Evolutionary conservation across 2,329 filamentous ascomycete genomes (phyloP), one percentile per base, ranked within the genome.

Genomic region (Metarhizium humberi): DNA sequence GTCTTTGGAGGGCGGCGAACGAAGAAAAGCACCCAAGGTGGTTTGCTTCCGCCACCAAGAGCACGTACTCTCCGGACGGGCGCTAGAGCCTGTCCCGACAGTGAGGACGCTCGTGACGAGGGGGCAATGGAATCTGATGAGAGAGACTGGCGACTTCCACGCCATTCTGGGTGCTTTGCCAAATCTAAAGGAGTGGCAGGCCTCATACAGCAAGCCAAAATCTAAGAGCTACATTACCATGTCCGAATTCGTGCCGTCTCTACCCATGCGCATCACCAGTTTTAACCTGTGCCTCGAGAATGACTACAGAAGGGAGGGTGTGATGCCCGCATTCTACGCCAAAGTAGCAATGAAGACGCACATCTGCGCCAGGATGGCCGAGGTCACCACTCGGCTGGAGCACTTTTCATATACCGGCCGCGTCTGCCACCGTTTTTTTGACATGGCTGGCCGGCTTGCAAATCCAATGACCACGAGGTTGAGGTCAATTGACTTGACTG

Each of bases 111-210:
- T 90, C 20, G 80, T 90, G 47, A 86, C 86, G 68, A 84, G 86
- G 62, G 87, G 87, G 6, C 85, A 89, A 61, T 91, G 87, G 87
- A 90, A 90, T 64, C 75, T 90, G 32, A 86, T 89, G 67, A 77
- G 87, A 50, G 74, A 78, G 16, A 72, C 80, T 47, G 71, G 74
- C 18, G 85, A 90, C 66, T 90, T 87, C 69, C 70, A 76, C 55
- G 76, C 75, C 52, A 77, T 91, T 51, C 75, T 82, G 20, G 68
- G 71, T 13, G 85, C 86, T 5, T 67, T 90, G 47, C 87, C 87
- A 1, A 84, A 81, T 58, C 70, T 90, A n/a, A 70, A 72, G 52
- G 79, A 82, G 61, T 84, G 80, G 80, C 79, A 82, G 57, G 78
- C 76, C n/a, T 80, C 78, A 6, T 84, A 83, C 72, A 86, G 83